phyloP scores from a whole-genome alignment of 1,284 basidiomycete species.

The Pseudozyma sp. region DNA sequence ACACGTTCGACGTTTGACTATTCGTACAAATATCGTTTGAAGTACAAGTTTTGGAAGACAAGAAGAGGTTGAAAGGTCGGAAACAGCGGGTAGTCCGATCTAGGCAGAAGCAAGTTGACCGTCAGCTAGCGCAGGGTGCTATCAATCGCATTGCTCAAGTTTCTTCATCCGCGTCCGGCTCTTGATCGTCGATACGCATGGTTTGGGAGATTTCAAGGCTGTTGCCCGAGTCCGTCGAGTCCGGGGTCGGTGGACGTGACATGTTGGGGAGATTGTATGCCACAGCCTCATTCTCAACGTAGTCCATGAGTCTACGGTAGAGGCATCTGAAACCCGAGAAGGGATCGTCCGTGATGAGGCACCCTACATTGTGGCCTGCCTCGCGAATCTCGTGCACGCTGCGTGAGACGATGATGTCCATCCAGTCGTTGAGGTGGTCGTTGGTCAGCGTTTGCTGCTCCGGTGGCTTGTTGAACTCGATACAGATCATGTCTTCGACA shows the following conservation, averaged over 20 bases:
- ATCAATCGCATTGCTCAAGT: no score
- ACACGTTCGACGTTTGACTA: no score
- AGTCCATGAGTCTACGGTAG: slow-evolving; percentile 5
- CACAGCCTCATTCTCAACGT: not conserved
- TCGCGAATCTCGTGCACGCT: not conserved
- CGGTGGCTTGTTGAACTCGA: not conserved
- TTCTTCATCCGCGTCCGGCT: no score
- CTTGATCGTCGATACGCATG: no score
- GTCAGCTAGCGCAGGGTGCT: no score
- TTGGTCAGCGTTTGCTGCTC: not conserved
- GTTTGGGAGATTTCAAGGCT: no score
- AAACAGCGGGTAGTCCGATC: no score
- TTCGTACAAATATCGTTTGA: no score
- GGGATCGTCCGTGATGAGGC: not conserved
- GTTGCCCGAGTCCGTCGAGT: not conserved
- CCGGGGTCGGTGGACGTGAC: not conserved
- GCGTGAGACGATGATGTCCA: not conserved
- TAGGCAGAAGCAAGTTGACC: no score
- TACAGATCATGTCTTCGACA: slow-evolving; percentile 1
- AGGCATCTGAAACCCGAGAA: not conserved
- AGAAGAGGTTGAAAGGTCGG: no score
- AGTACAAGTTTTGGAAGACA: no score
- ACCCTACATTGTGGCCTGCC: not conserved
- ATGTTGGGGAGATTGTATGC: not conserved
- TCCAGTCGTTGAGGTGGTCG: not conserved